Evolutionary conservation across 257 asterid species (phyloP).

Genomic region (Gardenia jasminoides): DNA sequence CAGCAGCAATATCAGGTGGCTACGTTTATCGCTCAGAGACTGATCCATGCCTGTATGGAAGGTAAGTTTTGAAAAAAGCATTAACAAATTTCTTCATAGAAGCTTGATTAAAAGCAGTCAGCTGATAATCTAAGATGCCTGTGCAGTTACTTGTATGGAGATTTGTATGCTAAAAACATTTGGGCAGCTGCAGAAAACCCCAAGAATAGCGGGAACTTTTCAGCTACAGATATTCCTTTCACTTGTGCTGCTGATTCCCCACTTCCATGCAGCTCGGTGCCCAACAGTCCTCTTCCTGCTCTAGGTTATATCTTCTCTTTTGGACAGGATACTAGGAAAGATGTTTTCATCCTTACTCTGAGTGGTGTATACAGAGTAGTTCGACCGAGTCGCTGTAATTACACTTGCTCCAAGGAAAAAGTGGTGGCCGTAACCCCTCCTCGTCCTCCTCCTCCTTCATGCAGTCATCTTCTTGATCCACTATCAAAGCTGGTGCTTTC

Average conservation of each 20-base stretch:
- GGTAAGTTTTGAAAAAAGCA: slow-evolving; percentile 40
- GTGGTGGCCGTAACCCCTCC: slow-evolving; percentile 25
- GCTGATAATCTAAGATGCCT: slow-evolving; percentile 4
- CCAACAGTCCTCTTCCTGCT: slow-evolving; percentile 69
- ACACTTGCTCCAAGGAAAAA: slow-evolving; percentile 74
- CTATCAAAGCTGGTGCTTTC: slow-evolving; percentile 27
- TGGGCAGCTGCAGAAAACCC: slow-evolving; percentile 92
- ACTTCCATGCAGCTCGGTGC: slow-evolving; percentile 59
- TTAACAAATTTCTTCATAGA: not conserved
- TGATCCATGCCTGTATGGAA: slow-evolving; percentile 89
- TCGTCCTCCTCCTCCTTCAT: slow-evolving; percentile 42
- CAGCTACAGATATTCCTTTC: slow-evolving; percentile 52
- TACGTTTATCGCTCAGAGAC: slow-evolving; percentile 72
- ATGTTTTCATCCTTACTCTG: slow-evolving; percentile 57
- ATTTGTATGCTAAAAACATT: slow-evolving; percentile 61
- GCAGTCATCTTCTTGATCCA: slow-evolving; percentile 32
- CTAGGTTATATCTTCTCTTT: slow-evolving; percentile 68
- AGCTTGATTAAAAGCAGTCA: not conserved
- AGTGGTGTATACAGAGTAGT: slow-evolving; percentile 82
- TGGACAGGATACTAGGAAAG: slow-evolving; percentile 78
- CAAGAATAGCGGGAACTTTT: slow-evolving; percentile 68
- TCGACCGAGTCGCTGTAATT: slow-evolving; percentile 87
- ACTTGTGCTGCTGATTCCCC: slow-evolving; percentile 85
- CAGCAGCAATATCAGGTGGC: slow-evolving; percentile 91
- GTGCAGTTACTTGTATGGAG: slow-evolving; percentile 84